phyloP scores from a whole-genome alignment of 148 eudicot species.

The Talinum fruticosum region DNA sequence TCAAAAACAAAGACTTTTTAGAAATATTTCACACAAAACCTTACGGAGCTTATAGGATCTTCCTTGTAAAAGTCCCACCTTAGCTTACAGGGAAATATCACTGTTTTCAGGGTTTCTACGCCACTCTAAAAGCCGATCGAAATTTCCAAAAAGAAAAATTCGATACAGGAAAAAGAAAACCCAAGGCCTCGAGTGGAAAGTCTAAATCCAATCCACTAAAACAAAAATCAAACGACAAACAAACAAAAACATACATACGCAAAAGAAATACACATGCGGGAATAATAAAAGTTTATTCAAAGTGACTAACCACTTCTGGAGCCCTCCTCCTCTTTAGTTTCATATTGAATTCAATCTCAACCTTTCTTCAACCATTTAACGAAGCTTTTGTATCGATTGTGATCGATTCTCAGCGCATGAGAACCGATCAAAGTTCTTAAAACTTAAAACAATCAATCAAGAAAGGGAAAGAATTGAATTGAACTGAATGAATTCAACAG shows the following conservation, averaged over 20 bases:
- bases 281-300: background rate
- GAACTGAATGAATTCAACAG: conserved; percentile 17
- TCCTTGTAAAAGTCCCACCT: no score
- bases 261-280: background rate
- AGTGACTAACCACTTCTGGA: conserved; percentile 64
- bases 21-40: no score
- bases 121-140: background rate
- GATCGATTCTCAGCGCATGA: conserved; percentile 26
- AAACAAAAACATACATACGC: background rate
- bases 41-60: no score
- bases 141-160: background rate
- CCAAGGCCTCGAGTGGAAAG: background rate
- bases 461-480: conserved; percentile 5
- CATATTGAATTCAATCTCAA: conserved; percentile 51
- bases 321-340: conserved; percentile 77
- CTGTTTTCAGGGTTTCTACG: background rate
- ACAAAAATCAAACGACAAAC: conserved; percentile 4
- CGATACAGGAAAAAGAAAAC: background rate
- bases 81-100: no score
- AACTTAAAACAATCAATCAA: background rate
- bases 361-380: conserved; percentile 41
- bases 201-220: background rate
- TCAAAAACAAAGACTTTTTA: background rate
- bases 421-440: conserved; percentile 16
- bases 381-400: conserved; percentile 5